Conservation (phyloP, 192 early-diverging fungal genomes). For the Dissophora ornata region DNA sequence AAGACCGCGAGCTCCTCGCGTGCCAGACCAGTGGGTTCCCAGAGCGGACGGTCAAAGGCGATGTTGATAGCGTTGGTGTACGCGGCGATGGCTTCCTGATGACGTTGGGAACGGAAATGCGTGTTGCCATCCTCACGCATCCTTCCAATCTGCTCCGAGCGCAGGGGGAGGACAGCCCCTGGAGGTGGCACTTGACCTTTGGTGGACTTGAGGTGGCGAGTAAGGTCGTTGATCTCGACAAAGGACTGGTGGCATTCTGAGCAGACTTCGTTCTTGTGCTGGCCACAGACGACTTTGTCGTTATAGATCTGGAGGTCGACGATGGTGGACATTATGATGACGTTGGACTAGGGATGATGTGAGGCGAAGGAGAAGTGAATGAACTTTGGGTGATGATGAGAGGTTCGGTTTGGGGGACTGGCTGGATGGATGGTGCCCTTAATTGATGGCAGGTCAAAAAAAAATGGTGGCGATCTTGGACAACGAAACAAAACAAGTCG, state of each 20-base stretch:
- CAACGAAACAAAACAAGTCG: neutral
- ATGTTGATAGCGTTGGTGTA: slow-evolving; percentile 92
- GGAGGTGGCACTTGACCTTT: slow-evolving; percentile 75
- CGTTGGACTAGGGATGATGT: neutral
- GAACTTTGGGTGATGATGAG: neutral
- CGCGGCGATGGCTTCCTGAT: slow-evolving; percentile 81
- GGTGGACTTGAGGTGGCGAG: slow-evolving; percentile 69
- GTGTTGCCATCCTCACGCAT: slow-evolving; percentile 87
- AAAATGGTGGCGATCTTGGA: slow-evolving; percentile 14
- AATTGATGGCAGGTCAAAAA: neutral
- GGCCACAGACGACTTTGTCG: slow-evolving; percentile 71
- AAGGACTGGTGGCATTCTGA: slow-evolving; percentile 70
- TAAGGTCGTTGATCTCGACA: slow-evolving; percentile 71
- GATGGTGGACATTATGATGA: slow-evolving; percentile 34
- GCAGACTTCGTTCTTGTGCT: slow-evolving; percentile 73
- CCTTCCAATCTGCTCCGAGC: slow-evolving; percentile 67
- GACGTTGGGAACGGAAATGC: slow-evolving; percentile 83
- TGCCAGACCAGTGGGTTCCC: slow-evolving; percentile 75
- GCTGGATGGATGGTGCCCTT: neutral
- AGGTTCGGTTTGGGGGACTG: neutral
- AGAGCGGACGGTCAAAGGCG: slow-evolving; percentile 75
- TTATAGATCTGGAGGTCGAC: slow-evolving; percentile 49
- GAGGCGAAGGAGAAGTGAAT: neutral
- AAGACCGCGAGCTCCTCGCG: slow-evolving; percentile 74
- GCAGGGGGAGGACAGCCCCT: slow-evolving; percentile 63